A percentile compares a stretch with the other conserved stretches of the same genome.
Conservation (phyloP, 208 protist genomes). For the Wallacemonas rigidus region DNA sequence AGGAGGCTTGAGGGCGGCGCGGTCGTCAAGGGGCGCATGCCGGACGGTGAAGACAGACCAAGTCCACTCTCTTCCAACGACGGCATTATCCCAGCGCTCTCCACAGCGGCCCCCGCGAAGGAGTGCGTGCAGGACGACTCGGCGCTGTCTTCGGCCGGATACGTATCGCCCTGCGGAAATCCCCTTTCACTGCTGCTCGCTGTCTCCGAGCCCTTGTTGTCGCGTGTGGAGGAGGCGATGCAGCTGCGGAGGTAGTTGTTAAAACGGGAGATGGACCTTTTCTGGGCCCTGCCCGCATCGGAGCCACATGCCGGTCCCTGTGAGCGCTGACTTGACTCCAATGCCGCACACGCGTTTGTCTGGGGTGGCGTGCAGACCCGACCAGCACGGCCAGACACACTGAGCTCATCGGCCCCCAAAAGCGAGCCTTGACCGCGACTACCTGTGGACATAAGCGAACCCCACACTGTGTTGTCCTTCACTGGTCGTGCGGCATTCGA, state of each 20-base stretch:
- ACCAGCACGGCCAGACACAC: background rate
- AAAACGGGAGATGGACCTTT: slow-evolving; percentile 1
- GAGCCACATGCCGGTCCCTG: background rate
- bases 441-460: slow-evolving; percentile 1
- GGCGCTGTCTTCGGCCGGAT: background rate
- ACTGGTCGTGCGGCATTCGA: background rate
- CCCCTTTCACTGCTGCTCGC: background rate
- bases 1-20: slow-evolving; percentile 3
- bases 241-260: background rate
- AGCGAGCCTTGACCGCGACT: background rate
- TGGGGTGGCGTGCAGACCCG: background rate
- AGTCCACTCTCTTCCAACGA: background rate
- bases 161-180: background rate
- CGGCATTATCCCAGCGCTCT: background rate
- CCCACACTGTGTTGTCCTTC: slow-evolving; percentile 1
- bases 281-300: background rate
- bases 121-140: background rate
- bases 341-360: too few relatives aligned
- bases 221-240: background rate
- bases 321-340: slow-evolving; percentile 11
- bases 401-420: background rate
- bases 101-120: background rate
- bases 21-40: slow-evolving; percentile 1
- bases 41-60: background rate
- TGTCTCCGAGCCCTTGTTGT: background rate